Conservation (phyloP, 768 basidiomycete species). For the Podaxis sp. region DNA sequence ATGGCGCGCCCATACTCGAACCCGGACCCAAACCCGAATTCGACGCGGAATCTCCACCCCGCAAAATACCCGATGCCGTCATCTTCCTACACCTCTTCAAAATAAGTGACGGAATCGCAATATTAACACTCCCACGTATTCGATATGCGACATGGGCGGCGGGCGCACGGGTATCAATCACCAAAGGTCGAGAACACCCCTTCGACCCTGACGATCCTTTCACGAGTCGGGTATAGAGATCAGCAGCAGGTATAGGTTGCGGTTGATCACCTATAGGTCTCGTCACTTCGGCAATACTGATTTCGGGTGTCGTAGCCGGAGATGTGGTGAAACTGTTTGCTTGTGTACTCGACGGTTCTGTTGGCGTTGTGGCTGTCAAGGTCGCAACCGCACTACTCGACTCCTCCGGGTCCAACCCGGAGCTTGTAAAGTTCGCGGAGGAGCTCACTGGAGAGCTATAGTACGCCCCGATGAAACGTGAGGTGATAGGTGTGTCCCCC, state of each 20-base stretch:
- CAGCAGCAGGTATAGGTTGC: slow-evolving; percentile 16
- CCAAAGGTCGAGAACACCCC: slow-evolving; percentile 47
- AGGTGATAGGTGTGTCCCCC: slow-evolving; percentile 26
- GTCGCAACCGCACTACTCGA: slow-evolving; percentile 4
- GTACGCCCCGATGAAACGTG: slow-evolving; percentile 13
- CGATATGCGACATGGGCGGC: slow-evolving; percentile 64
- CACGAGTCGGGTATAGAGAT: slow-evolving; percentile 21
- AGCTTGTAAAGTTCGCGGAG: neutral
- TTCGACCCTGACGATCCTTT: slow-evolving; percentile 28
- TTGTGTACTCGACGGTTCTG: slow-evolving; percentile 1
- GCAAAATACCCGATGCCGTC: slow-evolving; percentile 3
- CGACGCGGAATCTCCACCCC: neutral
- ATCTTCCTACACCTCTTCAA: slow-evolving; percentile 81
- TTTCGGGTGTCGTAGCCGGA: slow-evolving; percentile 7
- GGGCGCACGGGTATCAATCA: slow-evolving; percentile 82
- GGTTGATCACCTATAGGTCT: neutral
- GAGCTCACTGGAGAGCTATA: neutral
- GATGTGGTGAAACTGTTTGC: slow-evolving; percentile 7
- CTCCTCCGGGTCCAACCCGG: neutral
- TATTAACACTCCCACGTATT: slow-evolving; percentile 71
- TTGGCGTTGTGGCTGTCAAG: neutral
- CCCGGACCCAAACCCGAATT: neutral
- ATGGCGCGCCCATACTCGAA: neutral
- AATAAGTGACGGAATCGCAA: slow-evolving; percentile 88
- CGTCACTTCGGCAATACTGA: neutral